Base-by-base conservation (phyloP, 805 yeast genomes). In the Blastobotrys peoriensis region DNA sequence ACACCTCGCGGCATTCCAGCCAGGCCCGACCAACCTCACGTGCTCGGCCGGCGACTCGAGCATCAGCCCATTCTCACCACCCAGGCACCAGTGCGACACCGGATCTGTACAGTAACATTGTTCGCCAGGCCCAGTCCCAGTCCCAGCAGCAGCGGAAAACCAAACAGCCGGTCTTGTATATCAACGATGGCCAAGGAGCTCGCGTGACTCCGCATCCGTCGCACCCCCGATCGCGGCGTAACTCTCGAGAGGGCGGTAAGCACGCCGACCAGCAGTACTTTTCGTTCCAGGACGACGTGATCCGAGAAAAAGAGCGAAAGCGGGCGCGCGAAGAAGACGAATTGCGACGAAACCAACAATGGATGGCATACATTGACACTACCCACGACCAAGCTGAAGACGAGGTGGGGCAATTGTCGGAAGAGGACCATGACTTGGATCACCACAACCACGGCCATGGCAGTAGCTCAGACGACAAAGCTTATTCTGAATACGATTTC, bases 371-470 rank as follows among this genome's bases (percentile, higher is more conserved):
- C 20, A 47, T 51, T 35, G 47, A 50, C 35, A 37, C 43, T 8
- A 36, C 40, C 9, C 43, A 41, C 21, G 54, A 51, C 33, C 54
- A 51, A 39, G 48, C 23, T 20, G 40, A 48, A 33, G 52, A 51
- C 25, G 40, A 46, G 19, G 30, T 25, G 30, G 30, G 13, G 13
- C 30, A 18, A 13, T 25, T 13, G 8, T 13, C 30, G 13, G 13
- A 8, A 25, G 30, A 8, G 30, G 30, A 13, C 30, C 30, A 25
- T 25, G 30, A 25, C 13, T 13, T 13, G 8, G 30, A 25, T 25
- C 30, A 25, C 13, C 30, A 25, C 8, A 13, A 25, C 13, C 30
- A 25, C 10, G 8, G 10, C 10, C 13, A 25, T 25, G 30, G 30
- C 8, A 25, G 30, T 25, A 8, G 10, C 30, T 25, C 30, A 8